Evolutionary conservation across 139 green algal genomes (phyloP).

Genomic region (Chlorella sp.): DNA sequence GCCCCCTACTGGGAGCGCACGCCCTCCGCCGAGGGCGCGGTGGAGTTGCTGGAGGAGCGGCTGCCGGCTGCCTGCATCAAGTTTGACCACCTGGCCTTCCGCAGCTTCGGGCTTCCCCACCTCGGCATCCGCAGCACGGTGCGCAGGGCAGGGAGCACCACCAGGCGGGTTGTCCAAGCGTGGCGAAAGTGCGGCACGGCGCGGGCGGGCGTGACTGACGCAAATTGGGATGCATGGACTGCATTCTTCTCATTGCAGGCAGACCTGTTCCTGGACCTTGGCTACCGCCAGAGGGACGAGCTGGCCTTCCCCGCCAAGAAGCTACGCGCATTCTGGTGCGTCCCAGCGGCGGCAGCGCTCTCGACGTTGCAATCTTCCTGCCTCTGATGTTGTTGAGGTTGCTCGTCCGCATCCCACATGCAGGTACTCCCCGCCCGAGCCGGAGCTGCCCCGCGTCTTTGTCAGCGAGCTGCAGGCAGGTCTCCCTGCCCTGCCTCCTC

Average conservation of each 20-base stretch:
- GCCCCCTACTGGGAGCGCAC: constrained; percentile 45
- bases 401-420: too few relatives aligned
- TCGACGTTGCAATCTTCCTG: too few relatives aligned
- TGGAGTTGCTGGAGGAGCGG: constrained; percentile 18
- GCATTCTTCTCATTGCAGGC: too few relatives aligned
- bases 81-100: constrained; percentile 51
- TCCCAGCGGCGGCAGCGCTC: too few relatives aligned
- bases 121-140: too few relatives aligned
- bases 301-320: constrained; percentile 46
- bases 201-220: too few relatives aligned
- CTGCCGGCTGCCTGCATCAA: constrained; percentile 1
- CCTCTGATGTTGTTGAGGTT: too few relatives aligned
- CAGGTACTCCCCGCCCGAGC: constrained; percentile 38
- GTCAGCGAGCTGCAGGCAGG: constrained; percentile 45
- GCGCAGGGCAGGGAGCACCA: too few relatives aligned
- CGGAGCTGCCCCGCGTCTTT: constrained; percentile 43
- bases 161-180: too few relatives aligned
- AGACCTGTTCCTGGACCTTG: constrained; percentile 45
- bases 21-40: constrained; percentile 30
- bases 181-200: too few relatives aligned
- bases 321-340: too few relatives aligned
- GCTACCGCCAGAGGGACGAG: constrained; percentile 30
- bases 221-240: too few relatives aligned
- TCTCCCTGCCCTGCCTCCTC: neutral
- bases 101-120: constrained; percentile 38